Evolutionary conservation across 495 filamentous ascomycete genomes (phyloP).

Genomic region (Hypoxylon fuscum): DNA sequence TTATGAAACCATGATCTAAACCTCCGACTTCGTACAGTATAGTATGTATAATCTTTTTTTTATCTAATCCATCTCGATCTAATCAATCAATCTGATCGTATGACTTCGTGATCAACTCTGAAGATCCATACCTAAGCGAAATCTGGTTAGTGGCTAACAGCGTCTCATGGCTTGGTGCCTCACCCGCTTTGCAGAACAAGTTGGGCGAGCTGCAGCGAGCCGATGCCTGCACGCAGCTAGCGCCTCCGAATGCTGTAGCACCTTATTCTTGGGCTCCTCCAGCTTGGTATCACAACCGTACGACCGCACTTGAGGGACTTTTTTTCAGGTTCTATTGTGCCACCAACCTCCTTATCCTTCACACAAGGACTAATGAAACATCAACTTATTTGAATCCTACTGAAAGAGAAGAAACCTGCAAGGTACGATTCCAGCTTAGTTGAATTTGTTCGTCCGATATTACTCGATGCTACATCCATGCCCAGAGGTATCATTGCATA

Average conservation of each 20-base stretch:
- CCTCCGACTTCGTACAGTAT: conserved; percentile 15
- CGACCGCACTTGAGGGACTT: background rate
- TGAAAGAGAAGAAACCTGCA: conserved; percentile 2
- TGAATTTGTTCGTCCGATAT: too few species aligned
- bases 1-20: background rate
- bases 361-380: background rate
- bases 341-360: conserved; percentile 6
- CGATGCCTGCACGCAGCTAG: conserved; percentile 19
- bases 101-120: conserved; percentile 26
- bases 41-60: too few species aligned
- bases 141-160: conserved; percentile 22
- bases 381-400: background rate
- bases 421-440: too few species aligned
- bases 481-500: background rate
- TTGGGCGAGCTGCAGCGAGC: conserved; percentile 31
- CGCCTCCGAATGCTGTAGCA: conserved; percentile 14
- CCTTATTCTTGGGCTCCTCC: conserved; percentile 19
- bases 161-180: conserved; percentile 12
- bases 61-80: conserved; percentile 40
- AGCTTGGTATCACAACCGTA: conserved; percentile 11
- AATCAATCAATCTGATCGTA: conserved; percentile 43
- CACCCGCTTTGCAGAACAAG: conserved; percentile 27
- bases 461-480: background rate
- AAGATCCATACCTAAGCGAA: conserved; percentile 26
- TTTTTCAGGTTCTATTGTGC: conserved; percentile 4